Evolutionary conservation across 148 eudicot species (phyloP), one percentile per base, ranked within the genome.

Genomic region (Camellia granthamiana): DNA sequence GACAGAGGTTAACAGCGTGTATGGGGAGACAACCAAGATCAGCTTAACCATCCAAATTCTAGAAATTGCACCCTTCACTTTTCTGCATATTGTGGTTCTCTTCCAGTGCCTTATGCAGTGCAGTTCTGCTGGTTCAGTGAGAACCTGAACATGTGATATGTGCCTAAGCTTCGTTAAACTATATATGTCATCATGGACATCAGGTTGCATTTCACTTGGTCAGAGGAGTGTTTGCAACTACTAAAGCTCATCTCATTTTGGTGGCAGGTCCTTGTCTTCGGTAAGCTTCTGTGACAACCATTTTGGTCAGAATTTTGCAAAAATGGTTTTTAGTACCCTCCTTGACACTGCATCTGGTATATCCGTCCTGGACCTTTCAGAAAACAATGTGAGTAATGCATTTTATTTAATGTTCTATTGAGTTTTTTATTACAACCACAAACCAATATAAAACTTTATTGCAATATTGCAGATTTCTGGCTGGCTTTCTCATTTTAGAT

Each of bases 391-490:
- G 76, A 90, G 97, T 84, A 61, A 16, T 73, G 23, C 75, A 43
- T 72, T 61, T 44, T 71, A 74, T 79, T 70, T 59, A 11, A 18
- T 76, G 12, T 49, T 74, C 44, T 68, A n/a, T 68, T 55, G 30
- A 14, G 16, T 30, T 83, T 79, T 75, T 11, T 18, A 56, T 38
- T 64, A 52, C 21, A 5, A 43, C 11, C 15, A 12, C 12, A 56
- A 15, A 54, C 63, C 30, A 55, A 54, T 70, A 65, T 46, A 38
- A 60, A 41, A 63, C 51, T 78, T 74, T 54, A 79, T 11, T 75
- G 44, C 21, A 63, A 41, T 61, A 73, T 81, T 83, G 83, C 92
- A 93, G 99, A 93, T 92, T 72, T 84, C 97, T 78, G 99, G 96
- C 56, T 95, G 92, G 85, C 91, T 95, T 78, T 88, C 89, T 76